phyloP scores from a whole-genome alignment of 2,329 filamentous ascomycete genomes.

The Rugonectria rugulosa region DNA sequence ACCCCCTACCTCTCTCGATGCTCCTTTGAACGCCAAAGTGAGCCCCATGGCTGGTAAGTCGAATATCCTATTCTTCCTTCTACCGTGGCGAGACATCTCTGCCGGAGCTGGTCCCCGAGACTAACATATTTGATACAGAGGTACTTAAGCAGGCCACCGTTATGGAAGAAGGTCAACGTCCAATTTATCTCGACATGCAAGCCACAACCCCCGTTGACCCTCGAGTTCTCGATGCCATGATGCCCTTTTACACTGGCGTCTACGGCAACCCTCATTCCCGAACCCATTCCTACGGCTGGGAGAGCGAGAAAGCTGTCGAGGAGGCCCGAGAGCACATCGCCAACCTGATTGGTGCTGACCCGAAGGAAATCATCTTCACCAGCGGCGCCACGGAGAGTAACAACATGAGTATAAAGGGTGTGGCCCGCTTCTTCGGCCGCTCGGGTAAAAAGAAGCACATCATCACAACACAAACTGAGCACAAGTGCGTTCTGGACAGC shows the following conservation, averaged over 20 bases:
- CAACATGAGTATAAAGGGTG: slow-evolving; percentile 99
- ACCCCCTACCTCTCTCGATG: slow-evolving; percentile 42
- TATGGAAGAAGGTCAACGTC: slow-evolving; percentile 90
- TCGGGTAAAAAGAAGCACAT: slow-evolving; percentile 98
- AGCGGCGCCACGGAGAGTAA: slow-evolving; percentile 98
- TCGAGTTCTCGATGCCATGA: slow-evolving; percentile 93
- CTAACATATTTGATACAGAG: slow-evolving; percentile 52
- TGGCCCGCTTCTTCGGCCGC: slow-evolving; percentile 92
- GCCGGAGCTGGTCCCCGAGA: not conserved
- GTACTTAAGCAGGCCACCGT: slow-evolving; percentile 91
- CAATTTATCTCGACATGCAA: slow-evolving; percentile 99
- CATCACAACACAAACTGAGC: slow-evolving; percentile 96
- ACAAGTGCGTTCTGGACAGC: slow-evolving; percentile 98
- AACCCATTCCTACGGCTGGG: slow-evolving; percentile 98
- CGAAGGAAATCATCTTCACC: slow-evolving; percentile 99
- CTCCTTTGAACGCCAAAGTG: slow-evolving; percentile 64
- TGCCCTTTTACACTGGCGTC: slow-evolving; percentile 90
- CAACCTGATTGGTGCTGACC: slow-evolving; percentile 86
- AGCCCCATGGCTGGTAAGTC: slow-evolving; percentile 73
- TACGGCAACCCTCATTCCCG: slow-evolving; percentile 98
- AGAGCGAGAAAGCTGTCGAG: slow-evolving; percentile 94
- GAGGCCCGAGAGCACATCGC: slow-evolving; percentile 85
- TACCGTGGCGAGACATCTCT: not conserved
- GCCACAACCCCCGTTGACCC: slow-evolving; percentile 96
- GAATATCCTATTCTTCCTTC: not conserved